Evolutionary conservation across 148 eudicot genomes (phyloP).

Genomic region (Polygonum aviculare): DNA sequence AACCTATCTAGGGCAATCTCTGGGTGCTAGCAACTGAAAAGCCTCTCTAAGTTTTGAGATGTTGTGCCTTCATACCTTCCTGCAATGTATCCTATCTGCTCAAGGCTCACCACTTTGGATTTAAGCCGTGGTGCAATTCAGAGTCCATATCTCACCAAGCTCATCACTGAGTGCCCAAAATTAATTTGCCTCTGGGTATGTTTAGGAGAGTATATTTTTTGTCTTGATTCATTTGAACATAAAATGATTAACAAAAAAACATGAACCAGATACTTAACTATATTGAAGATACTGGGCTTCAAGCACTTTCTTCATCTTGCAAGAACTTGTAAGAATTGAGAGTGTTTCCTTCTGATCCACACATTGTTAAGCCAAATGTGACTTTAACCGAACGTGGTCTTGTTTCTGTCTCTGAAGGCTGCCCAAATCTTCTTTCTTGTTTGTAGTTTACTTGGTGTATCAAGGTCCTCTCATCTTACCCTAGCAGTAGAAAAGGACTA

Average conservation of each 20-base stretch:
- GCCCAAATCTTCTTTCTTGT: slow-evolving; percentile 41
- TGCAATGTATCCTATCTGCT: slow-evolving; percentile 58
- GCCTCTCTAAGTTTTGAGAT: slow-evolving; percentile 82
- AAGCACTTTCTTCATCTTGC: slow-evolving; percentile 11
- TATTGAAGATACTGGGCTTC: slow-evolving; percentile 8
- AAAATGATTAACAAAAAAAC: not conserved
- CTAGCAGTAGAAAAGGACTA: not conserved
- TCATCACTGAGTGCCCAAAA: slow-evolving; percentile 58
- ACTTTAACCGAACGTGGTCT: slow-evolving; percentile 52
- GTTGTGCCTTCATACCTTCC: slow-evolving; percentile 76
- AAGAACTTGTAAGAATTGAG: slow-evolving; percentile 39
- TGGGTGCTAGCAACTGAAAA: slow-evolving; percentile 57
- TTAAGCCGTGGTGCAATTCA: slow-evolving; percentile 75
- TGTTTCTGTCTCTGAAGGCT: slow-evolving; percentile 49
- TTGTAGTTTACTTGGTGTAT: not conserved
- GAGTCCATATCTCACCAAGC: slow-evolving; percentile 65
- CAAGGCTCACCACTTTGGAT: slow-evolving; percentile 70
- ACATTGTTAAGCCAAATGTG: slow-evolving; percentile 39
- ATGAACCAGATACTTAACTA: slow-evolving; percentile 5
- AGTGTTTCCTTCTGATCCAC: slow-evolving; percentile 64
- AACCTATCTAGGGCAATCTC: slow-evolving; percentile 50
- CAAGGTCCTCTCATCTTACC: not conserved
- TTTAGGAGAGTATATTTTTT: not conserved
- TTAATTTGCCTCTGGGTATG: slow-evolving; percentile 85
- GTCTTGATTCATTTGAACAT: not conserved